Conservation (phyloP, 2,329 filamentous ascomycete genomes). For the Fusarium virguliforme region DNA sequence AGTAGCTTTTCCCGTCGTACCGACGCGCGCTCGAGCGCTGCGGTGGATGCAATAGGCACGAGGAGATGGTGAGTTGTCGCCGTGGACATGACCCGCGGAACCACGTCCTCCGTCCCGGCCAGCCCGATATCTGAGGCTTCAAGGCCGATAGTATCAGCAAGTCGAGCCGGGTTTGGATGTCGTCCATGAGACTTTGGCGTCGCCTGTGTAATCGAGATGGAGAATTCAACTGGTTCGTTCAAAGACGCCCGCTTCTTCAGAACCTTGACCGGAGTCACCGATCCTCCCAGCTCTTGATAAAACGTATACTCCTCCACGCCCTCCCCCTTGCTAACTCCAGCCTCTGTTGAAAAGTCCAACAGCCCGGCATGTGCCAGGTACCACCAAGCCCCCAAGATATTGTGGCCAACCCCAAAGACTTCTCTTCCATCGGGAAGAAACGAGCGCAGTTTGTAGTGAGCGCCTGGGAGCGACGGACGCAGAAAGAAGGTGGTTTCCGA, state of each 20-base stretch:
- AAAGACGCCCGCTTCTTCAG: neutral
- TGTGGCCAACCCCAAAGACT: conserved; percentile 45
- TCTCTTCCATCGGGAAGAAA: conserved; percentile 44
- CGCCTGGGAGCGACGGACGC: neutral
- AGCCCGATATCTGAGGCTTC: conserved; percentile 8
- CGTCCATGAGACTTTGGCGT: conserved; percentile 6
- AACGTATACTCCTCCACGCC: conserved; percentile 9
- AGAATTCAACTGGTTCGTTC: neutral
- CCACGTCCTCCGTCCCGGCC: neutral
- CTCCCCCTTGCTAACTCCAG: too few relatives aligned
- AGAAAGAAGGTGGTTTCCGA: conserved; percentile 46
- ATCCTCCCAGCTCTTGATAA: conserved; percentile 9
- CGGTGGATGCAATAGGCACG: conserved; percentile 8
- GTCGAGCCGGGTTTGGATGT: neutral
- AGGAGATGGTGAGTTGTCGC: conserved; percentile 13
- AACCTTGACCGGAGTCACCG: conserved; percentile 15
- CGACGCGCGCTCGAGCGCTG: neutral
- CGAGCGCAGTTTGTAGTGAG: conserved; percentile 36
- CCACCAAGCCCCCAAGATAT: conserved; percentile 49
- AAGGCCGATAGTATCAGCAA: conserved; percentile 17
- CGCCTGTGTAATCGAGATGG: conserved; percentile 15
- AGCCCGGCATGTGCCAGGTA: conserved; percentile 32
- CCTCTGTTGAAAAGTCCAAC: conserved; percentile 23
- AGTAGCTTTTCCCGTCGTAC: conserved; percentile 12
- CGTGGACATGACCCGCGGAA: conserved; percentile 15